A percentile compares a stretch with the other conserved stretches of the same genome.
Evolutionary conservation across 768 basidiomycete genomes (phyloP).

Genomic region (Rhodosporidiobolus sp.): DNA sequence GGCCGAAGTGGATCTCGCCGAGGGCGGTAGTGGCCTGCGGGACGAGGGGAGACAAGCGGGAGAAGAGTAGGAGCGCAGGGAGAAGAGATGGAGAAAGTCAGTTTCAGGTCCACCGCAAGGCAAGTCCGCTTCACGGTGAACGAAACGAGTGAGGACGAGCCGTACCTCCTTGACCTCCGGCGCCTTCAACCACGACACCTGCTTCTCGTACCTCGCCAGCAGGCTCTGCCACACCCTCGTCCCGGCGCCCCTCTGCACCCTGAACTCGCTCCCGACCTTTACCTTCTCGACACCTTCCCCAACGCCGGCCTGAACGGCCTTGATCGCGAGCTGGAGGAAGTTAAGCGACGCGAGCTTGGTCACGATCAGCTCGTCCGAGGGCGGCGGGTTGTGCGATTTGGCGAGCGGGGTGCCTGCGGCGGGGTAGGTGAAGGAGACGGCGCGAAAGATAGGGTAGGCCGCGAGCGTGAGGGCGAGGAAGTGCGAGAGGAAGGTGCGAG

Average conservation of each 20-base stretch:
- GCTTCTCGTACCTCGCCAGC: conserved; percentile 76
- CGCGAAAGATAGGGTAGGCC: conserved; percentile 53
- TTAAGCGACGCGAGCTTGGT: conserved; percentile 76
- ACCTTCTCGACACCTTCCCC: conserved; percentile 61
- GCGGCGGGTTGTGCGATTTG: conserved; percentile 22
- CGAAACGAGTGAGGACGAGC: background rate
- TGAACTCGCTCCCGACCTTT: conserved; percentile 58
- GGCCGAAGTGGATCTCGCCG: conserved; percentile 75
- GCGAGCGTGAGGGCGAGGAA: conserved; percentile 65
- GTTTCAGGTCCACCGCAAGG: too few relatives aligned
- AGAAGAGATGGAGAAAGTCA: background rate
- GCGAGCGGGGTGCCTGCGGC: conserved; percentile 42
- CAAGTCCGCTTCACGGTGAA: too few relatives aligned
- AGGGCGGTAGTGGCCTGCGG: conserved; percentile 65
- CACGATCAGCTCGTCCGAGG: conserved; percentile 63
- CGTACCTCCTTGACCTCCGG: conserved; percentile 46
- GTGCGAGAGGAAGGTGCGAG: conserved; percentile 83
- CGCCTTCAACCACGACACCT: conserved; percentile 53
- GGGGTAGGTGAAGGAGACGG: conserved; percentile 42
- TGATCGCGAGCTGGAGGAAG: conserved; percentile 82
- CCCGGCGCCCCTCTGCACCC: conserved; percentile 26
- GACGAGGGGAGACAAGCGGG: background rate
- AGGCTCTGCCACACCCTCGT: conserved; percentile 67
- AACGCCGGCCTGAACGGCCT: conserved; percentile 64
- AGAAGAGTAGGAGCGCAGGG: background rate